A percentile compares a stretch with the other conserved stretches of the same genome.
Conservation (phyloP, 2,329 filamentous ascomycete species). For the Zasmidium angulare region DNA sequence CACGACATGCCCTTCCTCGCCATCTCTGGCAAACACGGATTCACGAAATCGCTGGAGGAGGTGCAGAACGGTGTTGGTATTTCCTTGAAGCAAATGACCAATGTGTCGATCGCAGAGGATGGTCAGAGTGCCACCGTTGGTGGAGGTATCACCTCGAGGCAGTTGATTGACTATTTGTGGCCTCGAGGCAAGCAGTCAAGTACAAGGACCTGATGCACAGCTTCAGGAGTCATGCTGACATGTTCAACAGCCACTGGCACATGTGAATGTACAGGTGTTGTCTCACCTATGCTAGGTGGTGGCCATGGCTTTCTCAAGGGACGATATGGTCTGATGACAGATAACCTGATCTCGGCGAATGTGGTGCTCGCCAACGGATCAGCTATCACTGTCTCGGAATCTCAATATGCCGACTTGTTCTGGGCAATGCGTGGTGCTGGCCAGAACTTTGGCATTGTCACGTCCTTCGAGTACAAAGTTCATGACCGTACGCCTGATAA, state of each 20-base stretch:
- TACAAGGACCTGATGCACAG: neutral
- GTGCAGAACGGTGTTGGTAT: conserved; percentile 17
- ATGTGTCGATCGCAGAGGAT: conserved; percentile 7
- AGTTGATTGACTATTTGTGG: conserved; percentile 14
- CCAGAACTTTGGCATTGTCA: conserved; percentile 20
- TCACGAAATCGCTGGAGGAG: conserved; percentile 4
- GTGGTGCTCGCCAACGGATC: conserved; percentile 43
- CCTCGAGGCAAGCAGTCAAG: conserved; percentile 3
- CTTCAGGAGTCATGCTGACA: no score
- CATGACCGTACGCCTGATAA: conserved; percentile 4
- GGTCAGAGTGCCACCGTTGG: conserved; percentile 12
- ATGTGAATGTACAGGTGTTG: conserved; percentile 15
- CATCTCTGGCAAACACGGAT: conserved; percentile 15
- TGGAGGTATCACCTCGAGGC: conserved; percentile 10
- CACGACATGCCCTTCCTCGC: conserved; percentile 15
- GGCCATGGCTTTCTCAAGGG: conserved; percentile 25
- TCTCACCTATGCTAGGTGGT: conserved; percentile 18
- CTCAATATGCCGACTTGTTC: conserved; percentile 15
- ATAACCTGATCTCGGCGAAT: conserved; percentile 43
- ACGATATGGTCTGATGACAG: conserved; percentile 52
- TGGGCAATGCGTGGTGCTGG: conserved; percentile 19
- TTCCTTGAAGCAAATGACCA: conserved; percentile 11
- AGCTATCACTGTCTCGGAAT: conserved; percentile 38
- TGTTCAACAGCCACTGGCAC: conserved; percentile 10
- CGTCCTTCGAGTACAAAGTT: conserved; percentile 5